phyloP scores from a whole-genome alignment of 306 rosid species.

The Castanea mollissima region DNA sequence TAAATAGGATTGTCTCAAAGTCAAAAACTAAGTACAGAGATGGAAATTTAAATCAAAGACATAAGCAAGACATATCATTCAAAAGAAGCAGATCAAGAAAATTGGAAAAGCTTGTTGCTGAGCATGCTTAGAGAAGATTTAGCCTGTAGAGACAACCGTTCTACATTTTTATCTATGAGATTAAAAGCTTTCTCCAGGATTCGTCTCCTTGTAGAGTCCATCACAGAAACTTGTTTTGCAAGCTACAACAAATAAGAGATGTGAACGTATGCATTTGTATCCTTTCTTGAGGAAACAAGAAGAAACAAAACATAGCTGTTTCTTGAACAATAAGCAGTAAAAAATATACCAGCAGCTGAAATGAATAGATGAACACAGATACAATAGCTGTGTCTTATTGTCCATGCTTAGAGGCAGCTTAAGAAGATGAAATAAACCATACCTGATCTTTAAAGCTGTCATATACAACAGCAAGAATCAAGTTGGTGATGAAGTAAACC shows the following conservation, averaged over 20 bases:
- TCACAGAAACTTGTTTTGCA: conserved; percentile 74
- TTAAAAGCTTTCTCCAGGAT: conserved; percentile 76
- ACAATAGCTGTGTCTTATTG: conserved; percentile 3
- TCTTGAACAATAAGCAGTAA: not conserved
- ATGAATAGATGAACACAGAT: conserved; percentile 5
- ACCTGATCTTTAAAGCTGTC: conserved; percentile 96
- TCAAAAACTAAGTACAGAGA: too few species aligned
- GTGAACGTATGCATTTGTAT: conserved; percentile 16
- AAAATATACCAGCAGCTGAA: conserved; percentile 11
- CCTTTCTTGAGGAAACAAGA: conserved; percentile 18
- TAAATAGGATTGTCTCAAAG: too few species aligned
- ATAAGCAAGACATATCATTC: too few species aligned
- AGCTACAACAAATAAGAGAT: conserved; percentile 54
- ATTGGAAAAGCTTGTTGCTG: too few species aligned
- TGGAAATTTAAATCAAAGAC: too few species aligned
- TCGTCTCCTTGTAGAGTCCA: conserved; percentile 61
- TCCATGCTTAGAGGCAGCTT: conserved; percentile 3
- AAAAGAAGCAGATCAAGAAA: too few species aligned
- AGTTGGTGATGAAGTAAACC: conserved; percentile 89
- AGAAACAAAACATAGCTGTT: not conserved
- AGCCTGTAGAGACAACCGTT: conserved; percentile 10
- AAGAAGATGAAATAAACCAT: conserved; percentile 18
- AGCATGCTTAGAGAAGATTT: not conserved
- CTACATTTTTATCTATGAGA: conserved; percentile 72
- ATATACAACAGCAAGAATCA: conserved; percentile 95